Percentiles rank a stretch among this genome's conserved stretches.
phyloP scores from a whole-genome alignment of 257 asterid species.

The Craterostigma plantagineum region DNA sequence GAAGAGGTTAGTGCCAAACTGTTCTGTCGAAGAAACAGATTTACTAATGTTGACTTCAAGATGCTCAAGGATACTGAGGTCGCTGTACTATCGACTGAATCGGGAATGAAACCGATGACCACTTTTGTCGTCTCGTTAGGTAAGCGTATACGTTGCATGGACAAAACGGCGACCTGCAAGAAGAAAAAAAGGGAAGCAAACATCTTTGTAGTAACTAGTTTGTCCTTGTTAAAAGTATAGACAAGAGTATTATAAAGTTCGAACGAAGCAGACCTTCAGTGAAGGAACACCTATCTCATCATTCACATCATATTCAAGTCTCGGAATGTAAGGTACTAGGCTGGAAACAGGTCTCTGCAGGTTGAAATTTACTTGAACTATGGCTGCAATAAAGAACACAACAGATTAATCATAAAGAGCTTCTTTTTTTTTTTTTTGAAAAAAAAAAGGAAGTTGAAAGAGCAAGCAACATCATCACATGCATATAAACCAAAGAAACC shows the following conservation, averaged over 20 bases:
- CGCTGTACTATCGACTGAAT: slow-evolving; percentile 18
- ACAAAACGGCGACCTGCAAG: slow-evolving; percentile 34
- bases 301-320: slow-evolving; percentile 39
- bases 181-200: no score
- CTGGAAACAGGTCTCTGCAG: slow-evolving; percentile 36
- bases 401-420: no score
- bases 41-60: slow-evolving; percentile 30
- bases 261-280: slow-evolving; percentile 37
- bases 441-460: no score
- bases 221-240: background rate
- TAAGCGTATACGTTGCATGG: slow-evolving; percentile 27
- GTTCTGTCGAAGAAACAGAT: slow-evolving; percentile 26
- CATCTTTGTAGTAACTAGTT: no score
- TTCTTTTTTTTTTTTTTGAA: no score
- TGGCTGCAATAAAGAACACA: slow-evolving; percentile 18
- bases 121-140: slow-evolving; percentile 33
- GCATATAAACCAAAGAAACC: no score
- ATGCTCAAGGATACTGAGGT: slow-evolving; percentile 21
- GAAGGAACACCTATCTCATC: slow-evolving; percentile 45
- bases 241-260: background rate
- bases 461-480: no score
- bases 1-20: slow-evolving; percentile 35
- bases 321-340: slow-evolving; percentile 32
- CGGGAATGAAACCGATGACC: slow-evolving; percentile 40
- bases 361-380: slow-evolving; percentile 42